A percentile compares a stretch with the other conserved stretches of the same genome.
Evolutionary conservation across 352 stramenopile species (phyloP).

Genomic region (Aphanomyces euteiches): DNA sequence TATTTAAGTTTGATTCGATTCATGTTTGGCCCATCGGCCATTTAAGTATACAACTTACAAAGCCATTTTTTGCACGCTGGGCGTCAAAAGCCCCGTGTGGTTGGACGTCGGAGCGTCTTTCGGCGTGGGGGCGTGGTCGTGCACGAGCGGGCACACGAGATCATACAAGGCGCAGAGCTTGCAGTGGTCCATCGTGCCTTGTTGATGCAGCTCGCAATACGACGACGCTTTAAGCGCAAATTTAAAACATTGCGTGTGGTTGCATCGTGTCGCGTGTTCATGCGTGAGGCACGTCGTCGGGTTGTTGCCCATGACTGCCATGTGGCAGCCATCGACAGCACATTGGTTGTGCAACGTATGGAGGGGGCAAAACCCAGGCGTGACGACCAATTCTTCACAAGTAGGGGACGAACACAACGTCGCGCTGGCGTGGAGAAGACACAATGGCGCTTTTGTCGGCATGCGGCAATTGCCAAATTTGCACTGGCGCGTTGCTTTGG

Average conservation of each 20-base stretch:
- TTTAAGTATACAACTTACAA: conserved; percentile 12
- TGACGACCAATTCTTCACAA: conserved; percentile 56
- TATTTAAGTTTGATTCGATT: conserved; percentile 79
- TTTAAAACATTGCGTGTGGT: conserved; percentile 61
- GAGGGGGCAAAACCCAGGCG: conserved; percentile 53
- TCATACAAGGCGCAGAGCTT: conserved; percentile 32
- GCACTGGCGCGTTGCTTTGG: neutral
- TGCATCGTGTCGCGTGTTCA: conserved; percentile 42
- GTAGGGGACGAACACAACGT: conserved; percentile 59
- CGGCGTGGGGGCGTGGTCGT: too few species aligned
- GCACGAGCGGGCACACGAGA: conserved; percentile 44
- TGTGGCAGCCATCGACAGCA: conserved; percentile 53
- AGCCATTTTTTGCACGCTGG: conserved; percentile 23
- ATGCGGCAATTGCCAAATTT: conserved; percentile 9
- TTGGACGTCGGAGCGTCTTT: too few species aligned
- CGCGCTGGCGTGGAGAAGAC: conserved; percentile 44
- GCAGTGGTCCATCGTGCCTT: conserved; percentile 39
- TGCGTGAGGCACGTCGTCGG: conserved; percentile 45
- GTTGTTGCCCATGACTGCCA: conserved; percentile 36
- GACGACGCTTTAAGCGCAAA: conserved; percentile 39
- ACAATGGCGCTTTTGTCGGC: conserved; percentile 36
- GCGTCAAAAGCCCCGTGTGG: neutral
- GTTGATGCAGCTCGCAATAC: conserved; percentile 46
- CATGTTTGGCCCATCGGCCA: conserved; percentile 55
- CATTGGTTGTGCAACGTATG: conserved; percentile 53